Base-by-base conservation (phyloP, 2,329 filamentous ascomycete species). In the Cladosporium cucumerinum region DNA sequence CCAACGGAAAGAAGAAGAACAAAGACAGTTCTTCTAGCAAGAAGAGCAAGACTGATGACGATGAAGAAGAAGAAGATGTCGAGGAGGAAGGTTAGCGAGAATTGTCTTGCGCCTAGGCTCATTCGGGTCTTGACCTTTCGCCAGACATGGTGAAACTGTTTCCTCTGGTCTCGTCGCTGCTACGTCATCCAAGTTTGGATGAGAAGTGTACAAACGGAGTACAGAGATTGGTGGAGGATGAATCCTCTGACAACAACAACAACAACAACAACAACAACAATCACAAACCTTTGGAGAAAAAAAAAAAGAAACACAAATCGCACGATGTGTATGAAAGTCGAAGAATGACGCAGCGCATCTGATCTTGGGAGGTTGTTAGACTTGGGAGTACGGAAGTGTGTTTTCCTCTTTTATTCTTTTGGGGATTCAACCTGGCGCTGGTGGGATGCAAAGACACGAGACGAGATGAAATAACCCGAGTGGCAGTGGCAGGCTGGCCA, bases 61-160 rank as follows among this genome's bases (percentile, higher is more conserved):
- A 46, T 7, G 66, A 65, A 11, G 57, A 68, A 52, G 57, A 68
- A 21, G 66, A 69, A 21, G 54, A 67, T 51, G 61, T 68, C 39
- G 66, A 67, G 30, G 30, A 70, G 11, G 64, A 65, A 14, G 43
- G 25, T 21, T 58, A 64, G 55, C 51, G 5, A 54, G 28, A 11
- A 54, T 30, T 54, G 26, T 32, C 26, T 30, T 54, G 51, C 51
- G n/a, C 39, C n/a, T 21, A 46, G 39, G 8, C 39, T 21, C 14
- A 46, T 5, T 21, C n/a, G 3, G 39, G 39, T 8, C 21, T 18
- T n/a, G 14, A 46, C n/a, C n/a, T 21, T 23, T n/a, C n/a, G n/a
- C 39, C 39, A 2, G n/a, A 46, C n/a, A 11, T 21, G 39, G 8
- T 46, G 18, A 8, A 21, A 21, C n/a, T 12, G 39, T 3, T 46